Evolutionary conservation across 768 basidiomycete genomes (phyloP).

Genomic region (Kondoa subrosea): DNA sequence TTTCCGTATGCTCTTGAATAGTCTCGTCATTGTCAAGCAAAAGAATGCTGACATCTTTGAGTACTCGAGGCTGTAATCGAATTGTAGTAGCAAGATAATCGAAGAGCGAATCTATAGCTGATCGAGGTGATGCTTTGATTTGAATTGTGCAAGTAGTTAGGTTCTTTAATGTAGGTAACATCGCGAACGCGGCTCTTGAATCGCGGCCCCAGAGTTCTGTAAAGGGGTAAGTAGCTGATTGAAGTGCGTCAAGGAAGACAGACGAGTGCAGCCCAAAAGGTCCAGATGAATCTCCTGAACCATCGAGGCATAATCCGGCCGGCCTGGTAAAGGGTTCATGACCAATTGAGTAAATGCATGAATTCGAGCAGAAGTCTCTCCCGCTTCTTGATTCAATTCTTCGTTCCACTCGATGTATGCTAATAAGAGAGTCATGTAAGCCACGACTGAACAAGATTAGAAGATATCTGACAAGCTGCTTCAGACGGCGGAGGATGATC

Average conservation of each 20-base stretch:
- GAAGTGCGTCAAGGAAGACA: neutral
- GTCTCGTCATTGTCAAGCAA: neutral
- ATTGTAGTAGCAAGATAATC: neutral
- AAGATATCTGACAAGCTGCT: neutral
- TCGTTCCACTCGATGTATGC: neutral
- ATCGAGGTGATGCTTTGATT: neutral
- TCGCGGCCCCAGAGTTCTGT: neutral
- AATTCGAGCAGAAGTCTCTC: neutral
- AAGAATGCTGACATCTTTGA: neutral
- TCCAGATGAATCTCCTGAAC: neutral
- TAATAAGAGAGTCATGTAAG: neutral
- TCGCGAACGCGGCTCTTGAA: neutral
- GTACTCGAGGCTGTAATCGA: neutral
- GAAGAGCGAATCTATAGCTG: neutral
- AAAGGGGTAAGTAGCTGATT: neutral
- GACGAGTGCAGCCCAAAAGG: neutral
- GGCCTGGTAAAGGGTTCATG: neutral
- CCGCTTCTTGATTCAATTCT: neutral
- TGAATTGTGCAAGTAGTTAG: neutral
- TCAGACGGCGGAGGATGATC: neutral
- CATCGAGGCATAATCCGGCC: neutral
- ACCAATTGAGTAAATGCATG: neutral
- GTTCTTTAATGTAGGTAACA: neutral
- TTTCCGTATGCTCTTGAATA: neutral
- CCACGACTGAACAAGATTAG: neutral